Evolutionary conservation across 495 filamentous ascomycete species (phyloP).

Genomic region (Neurospora tetraspora): DNA sequence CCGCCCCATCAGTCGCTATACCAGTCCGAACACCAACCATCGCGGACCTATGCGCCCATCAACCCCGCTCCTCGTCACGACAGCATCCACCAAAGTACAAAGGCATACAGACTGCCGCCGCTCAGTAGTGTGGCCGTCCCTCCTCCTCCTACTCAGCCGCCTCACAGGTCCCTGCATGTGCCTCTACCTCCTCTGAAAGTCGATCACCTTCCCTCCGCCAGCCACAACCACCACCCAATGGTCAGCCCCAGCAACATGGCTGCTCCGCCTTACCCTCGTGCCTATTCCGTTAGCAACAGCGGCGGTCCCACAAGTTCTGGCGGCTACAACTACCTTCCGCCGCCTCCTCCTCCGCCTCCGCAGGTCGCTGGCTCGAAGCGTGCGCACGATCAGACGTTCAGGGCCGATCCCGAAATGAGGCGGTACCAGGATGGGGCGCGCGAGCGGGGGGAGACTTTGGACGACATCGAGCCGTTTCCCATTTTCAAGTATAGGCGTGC

Average conservation of each 20-base stretch:
- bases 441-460: slow-evolving; percentile 8
- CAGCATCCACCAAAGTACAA: slow-evolving; percentile 5
- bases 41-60: slow-evolving; percentile 20
- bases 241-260: slow-evolving; percentile 5
- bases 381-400: slow-evolving; percentile 17
- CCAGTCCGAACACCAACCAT: slow-evolving; percentile 16
- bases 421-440: slow-evolving; percentile 21
- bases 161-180: neutral
- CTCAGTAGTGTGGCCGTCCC: slow-evolving; percentile 7
- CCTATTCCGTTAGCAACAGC: slow-evolving; percentile 1
- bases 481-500: slow-evolving; percentile 14
- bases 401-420: slow-evolving; percentile 1
- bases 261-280: neutral
- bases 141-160: slow-evolving; percentile 4
- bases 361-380: slow-evolving; percentile 23
- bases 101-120: slow-evolving; percentile 6
- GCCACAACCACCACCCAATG: slow-evolving; percentile 2
- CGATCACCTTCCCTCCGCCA: neutral
- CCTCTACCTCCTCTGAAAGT: slow-evolving; percentile 15
- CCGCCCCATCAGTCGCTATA: slow-evolving; percentile 31
- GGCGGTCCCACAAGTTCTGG: slow-evolving; percentile 9
- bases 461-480: slow-evolving; percentile 5
- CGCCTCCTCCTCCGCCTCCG: slow-evolving; percentile 4
- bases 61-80: slow-evolving; percentile 18
- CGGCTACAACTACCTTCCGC: neutral